These are phyloP conservation scores for Trametes cubensis DNA, from an alignment of 768 basidiomycete genomes.

Conservation along the genomic window DNA sequence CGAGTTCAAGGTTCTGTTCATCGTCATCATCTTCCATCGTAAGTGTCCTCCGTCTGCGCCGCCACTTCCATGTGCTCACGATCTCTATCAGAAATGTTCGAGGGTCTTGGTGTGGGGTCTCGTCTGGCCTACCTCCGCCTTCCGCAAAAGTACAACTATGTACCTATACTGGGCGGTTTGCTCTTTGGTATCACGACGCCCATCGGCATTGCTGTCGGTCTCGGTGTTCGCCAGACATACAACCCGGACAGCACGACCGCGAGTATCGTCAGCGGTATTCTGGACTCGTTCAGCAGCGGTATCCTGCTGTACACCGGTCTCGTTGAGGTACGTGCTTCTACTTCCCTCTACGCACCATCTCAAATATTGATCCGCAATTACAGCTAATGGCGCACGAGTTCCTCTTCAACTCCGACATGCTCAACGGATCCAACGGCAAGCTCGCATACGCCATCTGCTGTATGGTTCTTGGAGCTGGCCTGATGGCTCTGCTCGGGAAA, in stretches of 20 bases:
- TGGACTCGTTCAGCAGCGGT: conserved; percentile 86
- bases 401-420: conserved; percentile 86
- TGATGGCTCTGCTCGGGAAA: conserved; percentile 90
- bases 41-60: conserved; percentile 35
- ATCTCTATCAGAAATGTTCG: conserved; percentile 77
- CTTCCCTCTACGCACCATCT: background rate
- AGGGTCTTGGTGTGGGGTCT: conserved; percentile 91
- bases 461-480: conserved; percentile 78
- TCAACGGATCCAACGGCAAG: conserved; percentile 62
- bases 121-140: conserved; percentile 79
- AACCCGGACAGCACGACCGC: conserved; percentile 79
- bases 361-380: background rate
- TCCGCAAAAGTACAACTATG: conserved; percentile 52
- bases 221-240: conserved; percentile 76
- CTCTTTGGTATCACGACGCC: conserved; percentile 83
- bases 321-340: conserved; percentile 61
- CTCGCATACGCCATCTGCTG: conserved; percentile 74
- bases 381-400: conserved; percentile 94
- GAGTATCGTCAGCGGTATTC: conserved; percentile 78
- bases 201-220: conserved; percentile 79
- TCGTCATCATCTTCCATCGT: conserved; percentile 94
- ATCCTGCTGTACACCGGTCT: conserved; percentile 87
- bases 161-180: conserved; percentile 62
- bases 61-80: background rate
- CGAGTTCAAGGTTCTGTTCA: conserved; percentile 81